Evolutionary conservation across 2,329 filamentous ascomycete genomes (phyloP).

Genomic region (Aotearoamyces nothofagi): DNA sequence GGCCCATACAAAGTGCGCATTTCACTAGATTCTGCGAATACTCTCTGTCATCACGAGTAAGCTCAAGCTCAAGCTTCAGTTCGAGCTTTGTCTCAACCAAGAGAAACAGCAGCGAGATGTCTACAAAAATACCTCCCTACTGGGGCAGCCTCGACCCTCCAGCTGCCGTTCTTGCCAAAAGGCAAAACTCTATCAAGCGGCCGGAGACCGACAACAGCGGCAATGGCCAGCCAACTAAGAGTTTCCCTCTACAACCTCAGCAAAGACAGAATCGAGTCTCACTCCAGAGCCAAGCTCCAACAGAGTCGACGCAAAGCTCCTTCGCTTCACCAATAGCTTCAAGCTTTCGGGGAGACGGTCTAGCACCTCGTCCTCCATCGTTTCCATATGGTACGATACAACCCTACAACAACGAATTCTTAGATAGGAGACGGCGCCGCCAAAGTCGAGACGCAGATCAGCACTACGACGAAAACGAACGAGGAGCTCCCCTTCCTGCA

Average conservation of each 20-base stretch:
- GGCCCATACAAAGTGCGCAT: too few species aligned
- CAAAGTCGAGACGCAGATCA: conserved; percentile 27
- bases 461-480: conserved; percentile 16
- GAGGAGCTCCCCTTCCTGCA: conserved; percentile 25
- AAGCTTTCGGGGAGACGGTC: conserved; percentile 32
- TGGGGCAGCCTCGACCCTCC: conserved; percentile 3
- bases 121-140: conserved; percentile 3
- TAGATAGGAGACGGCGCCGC: conserved; percentile 27
- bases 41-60: too few species aligned
- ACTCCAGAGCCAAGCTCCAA: conserved; percentile 39
- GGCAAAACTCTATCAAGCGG: conserved; percentile 1
- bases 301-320: conserved; percentile 43
- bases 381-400: conserved; percentile 29
- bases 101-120: too few species aligned
- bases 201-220: background rate
- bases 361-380: conserved; percentile 44
- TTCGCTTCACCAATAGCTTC: conserved; percentile 37
- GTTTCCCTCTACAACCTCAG: background rate
- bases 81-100: background rate
- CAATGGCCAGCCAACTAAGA: background rate
- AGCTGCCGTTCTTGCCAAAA: background rate
- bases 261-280: conserved; percentile 24
- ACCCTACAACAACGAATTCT: conserved; percentile 25
- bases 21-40: too few species aligned
- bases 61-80: too few species aligned